Base-by-base conservation (phyloP, 768 basidiomycete species). In the Lactarius trivialis region DNA sequence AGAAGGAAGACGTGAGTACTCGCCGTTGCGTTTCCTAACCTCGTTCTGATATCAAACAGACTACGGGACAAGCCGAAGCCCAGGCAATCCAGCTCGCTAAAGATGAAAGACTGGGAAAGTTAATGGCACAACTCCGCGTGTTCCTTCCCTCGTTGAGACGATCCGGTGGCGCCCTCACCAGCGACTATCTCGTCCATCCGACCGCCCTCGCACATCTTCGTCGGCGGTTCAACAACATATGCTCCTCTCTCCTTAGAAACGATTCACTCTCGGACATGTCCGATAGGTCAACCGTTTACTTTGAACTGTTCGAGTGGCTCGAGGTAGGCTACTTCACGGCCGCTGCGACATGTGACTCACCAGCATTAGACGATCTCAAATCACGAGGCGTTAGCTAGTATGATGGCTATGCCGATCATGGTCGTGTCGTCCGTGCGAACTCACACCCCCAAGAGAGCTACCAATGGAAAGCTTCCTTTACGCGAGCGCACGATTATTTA, bases 321-420 rank as follows among this genome's bases (percentile, higher is more conserved):
- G 89, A 94, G 84, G 93, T 92, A 74, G 33, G 61, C 53, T 55
- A 17, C 21, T 24, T 53, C 45, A 63, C 58, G 17, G 52, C 33
- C 28, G 41, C 5, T 36, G 17, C 21, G 37, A 32, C 19, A 11
- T 45, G 56, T 36, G 32, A 61, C 54, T 55, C 21, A 52, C 54
- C 36, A n/a, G 41, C n/a, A 26, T 14, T 43, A 97, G 94, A 93
- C 91, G 0, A 89, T 98, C 51, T 95, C 93, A 7, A 87, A 86
- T 67, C 94, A 97, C 65, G 95, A 96, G 77, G 89, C 92, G 6
- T 75, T 97, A 43, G 92, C 92, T 17, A 91, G 89, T 64, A 94
- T 95, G 89, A 91, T 96, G 85, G 93, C 91, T 1, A 96, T 95
- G 92, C 93, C 93, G 7, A 92, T 91, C 70, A 94, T 94, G 93